Percentiles rank a stretch among this genome's conserved stretches.
phyloP scores from a whole-genome alignment of 208 protist genomes.

The Acanthamoeba healyi region DNA sequence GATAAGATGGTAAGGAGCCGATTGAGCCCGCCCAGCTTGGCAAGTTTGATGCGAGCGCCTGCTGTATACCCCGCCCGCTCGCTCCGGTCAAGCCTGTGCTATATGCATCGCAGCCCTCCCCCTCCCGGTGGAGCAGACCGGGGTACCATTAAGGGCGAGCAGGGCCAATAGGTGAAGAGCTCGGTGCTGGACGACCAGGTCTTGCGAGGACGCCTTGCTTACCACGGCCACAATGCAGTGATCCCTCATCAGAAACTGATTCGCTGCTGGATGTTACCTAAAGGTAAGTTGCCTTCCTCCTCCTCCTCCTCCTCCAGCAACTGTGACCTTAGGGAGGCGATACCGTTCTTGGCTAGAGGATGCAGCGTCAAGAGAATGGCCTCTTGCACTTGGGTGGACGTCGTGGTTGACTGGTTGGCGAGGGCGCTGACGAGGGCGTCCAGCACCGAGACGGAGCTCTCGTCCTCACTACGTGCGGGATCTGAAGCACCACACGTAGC shows the following conservation, averaged over 20 bases:
- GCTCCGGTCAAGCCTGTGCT: too few species aligned
- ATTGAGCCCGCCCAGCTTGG: slow-evolving; percentile 27
- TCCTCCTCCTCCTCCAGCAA: too few species aligned
- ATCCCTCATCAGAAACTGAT: not conserved
- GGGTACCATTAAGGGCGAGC: slow-evolving; percentile 10
- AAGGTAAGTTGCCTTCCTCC: too few species aligned
- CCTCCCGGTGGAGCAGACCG: not conserved
- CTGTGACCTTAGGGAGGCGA: not conserved
- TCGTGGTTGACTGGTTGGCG: not conserved
- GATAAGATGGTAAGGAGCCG: slow-evolving; percentile 25
- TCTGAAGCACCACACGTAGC: too few species aligned
- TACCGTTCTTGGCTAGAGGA: not conserved
- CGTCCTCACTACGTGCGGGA: too few species aligned
- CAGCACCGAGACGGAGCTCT: not conserved
- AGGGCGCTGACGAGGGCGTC: not conserved
- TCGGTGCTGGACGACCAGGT: not conserved
- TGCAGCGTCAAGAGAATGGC: not conserved
- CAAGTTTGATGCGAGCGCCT: not conserved
- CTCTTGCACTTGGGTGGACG: not conserved
- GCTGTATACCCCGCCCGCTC: too few species aligned
- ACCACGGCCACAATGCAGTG: not conserved
- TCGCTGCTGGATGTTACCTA: too few species aligned
- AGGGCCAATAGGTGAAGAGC: slow-evolving; percentile 14
- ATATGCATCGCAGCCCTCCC: too few species aligned
- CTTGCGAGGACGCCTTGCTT: not conserved